Conservation (phyloP, 345 rosid species). For the Pugionium cornutum region DNA sequence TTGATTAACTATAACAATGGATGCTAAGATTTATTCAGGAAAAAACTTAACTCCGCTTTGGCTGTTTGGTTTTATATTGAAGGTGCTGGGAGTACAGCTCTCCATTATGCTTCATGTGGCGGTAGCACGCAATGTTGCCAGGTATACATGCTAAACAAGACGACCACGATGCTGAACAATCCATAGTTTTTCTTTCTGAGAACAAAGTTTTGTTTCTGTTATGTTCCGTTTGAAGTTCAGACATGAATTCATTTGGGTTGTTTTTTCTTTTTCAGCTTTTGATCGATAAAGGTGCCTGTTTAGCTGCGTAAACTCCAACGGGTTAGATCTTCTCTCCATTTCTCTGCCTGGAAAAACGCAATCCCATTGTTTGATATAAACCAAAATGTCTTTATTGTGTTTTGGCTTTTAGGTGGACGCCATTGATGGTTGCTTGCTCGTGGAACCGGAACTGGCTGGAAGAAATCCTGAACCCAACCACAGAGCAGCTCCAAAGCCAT, state of each 20-base stretch:
- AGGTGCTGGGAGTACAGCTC: conserved; percentile 95
- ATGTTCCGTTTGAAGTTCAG: neutral
- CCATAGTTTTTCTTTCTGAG: neutral
- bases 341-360: conserved; percentile 5
- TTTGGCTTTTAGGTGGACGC: conserved; percentile 68
- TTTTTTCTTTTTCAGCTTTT: conserved; percentile 54
- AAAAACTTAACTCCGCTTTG: conserved; percentile 1
- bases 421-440: conserved; percentile 89
- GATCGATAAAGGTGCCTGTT: conserved; percentile 77
- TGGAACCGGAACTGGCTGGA: conserved; percentile 87
- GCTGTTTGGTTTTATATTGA: conserved; percentile 31
- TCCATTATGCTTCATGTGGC: conserved; percentile 98
- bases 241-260: conserved; percentile 11
- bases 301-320: conserved; percentile 69
- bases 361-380: neutral
- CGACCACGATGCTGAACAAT: conserved; percentile 2
- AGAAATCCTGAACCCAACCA: conserved; percentile 58
- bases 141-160: conserved; percentile 45
- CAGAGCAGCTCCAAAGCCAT: conserved; percentile 44
- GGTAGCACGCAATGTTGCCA: conserved; percentile 91
- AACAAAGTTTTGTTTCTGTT: neutral
- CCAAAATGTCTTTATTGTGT: conserved; percentile 10
- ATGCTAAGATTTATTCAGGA: neutral
- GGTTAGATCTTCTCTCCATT: conserved; percentile 46
- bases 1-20: neutral